A percentile compares a stretch with the other conserved stretches of the same genome.
These are phyloP conservation scores for Phanerodontia chrysosporium DNA, from an alignment of 768 basidiomycete species.

Conservation along the genomic window DNA sequence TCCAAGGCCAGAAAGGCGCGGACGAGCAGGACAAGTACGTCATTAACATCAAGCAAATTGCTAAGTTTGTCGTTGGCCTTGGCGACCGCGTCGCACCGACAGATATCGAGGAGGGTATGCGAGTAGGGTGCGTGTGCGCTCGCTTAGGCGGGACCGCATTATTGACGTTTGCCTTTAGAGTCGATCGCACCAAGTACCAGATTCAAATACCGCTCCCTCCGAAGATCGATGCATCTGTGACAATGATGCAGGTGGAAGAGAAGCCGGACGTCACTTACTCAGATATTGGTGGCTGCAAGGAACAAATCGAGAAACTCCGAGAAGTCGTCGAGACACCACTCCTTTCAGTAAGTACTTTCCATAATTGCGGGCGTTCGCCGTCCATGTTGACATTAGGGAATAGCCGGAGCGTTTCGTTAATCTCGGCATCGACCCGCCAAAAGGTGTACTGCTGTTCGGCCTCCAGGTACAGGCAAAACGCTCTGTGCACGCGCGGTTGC, in stretches of 20 bases:
- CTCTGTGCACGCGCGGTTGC: constrained; percentile 97
- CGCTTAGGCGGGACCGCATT: background rate
- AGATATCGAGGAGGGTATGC: constrained; percentile 99
- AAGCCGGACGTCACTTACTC: constrained; percentile 98
- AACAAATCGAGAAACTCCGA: constrained; percentile 97
- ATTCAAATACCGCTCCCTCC: constrained; percentile 98
- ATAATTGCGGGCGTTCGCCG: background rate
- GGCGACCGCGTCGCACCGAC: constrained; percentile 96
- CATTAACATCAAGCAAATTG: constrained; percentile 99
- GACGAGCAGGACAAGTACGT: constrained; percentile 99
- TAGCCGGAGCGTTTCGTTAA: constrained; percentile 99
- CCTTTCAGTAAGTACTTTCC: constrained; percentile 61
- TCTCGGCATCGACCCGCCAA: constrained; percentile 98
- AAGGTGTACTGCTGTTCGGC: constrained; percentile 93
- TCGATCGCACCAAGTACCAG: constrained; percentile 95
- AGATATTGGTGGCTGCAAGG: constrained; percentile 97
- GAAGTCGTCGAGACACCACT: constrained; percentile 98
- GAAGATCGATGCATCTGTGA: constrained; percentile 98
- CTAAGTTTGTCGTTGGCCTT: constrained; percentile 97
- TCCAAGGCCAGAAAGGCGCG: constrained; percentile 90
- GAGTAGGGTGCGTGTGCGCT: constrained; percentile 67
- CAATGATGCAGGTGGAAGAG: constrained; percentile 99
- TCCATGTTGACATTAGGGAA: background rate
- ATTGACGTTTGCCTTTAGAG: constrained; percentile 34
- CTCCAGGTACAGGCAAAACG: constrained; percentile 98